Base-by-base conservation (phyloP, 306 rosid genomes). In the Casuarina cunninghamiana region DNA sequence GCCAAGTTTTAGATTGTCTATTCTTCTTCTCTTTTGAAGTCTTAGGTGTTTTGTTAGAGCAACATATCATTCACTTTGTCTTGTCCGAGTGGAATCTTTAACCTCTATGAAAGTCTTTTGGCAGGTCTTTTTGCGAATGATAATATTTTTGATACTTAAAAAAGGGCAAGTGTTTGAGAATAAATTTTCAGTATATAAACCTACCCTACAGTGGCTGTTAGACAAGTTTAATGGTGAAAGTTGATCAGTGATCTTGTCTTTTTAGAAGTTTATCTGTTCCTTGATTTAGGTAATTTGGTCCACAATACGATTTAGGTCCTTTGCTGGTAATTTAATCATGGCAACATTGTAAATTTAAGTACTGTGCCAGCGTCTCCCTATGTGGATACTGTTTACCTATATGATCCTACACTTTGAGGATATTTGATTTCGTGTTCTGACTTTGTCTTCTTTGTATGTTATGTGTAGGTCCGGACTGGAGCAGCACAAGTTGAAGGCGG, bases 401-500 rank as follows among this genome's bases (percentile, higher is more conserved):
- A 26, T 26, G 32, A 26, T 0, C 32, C 32, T n/a, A n/a, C n/a
- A n/a, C n/a, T n/a, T 21, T 53, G 51, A 35, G 48, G 70, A 19
- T 9, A 16, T 48, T 17, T 49, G 62, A 75, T 71, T 50, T 5
- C 26, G 49, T 71, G 63, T 48, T 16, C 44, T 16, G 60, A 39
- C 26, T 17, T 5, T 35, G 63, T 16, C 48, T 53, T 72, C 54
- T 38, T 77, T 71, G 60, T 79, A 53, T 60, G 48, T 60, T 60
- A 3, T 79, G 82, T 67, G 44, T 87, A 95, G 97, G 97, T 91
- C 26, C 91, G 99, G 68, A 78, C 87, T 0, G 99, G 99, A 78
- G 99, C 97, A 71, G 97, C 97, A 53, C 99, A 95, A 84, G 90
- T 91, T 63, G 97, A 94, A 88, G 99, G 99, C 75, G 97, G 97